These are phyloP conservation scores for Syzygium jambos DNA, from an alignment of 345 rosid genomes.

Conservation along the genomic window DNA sequence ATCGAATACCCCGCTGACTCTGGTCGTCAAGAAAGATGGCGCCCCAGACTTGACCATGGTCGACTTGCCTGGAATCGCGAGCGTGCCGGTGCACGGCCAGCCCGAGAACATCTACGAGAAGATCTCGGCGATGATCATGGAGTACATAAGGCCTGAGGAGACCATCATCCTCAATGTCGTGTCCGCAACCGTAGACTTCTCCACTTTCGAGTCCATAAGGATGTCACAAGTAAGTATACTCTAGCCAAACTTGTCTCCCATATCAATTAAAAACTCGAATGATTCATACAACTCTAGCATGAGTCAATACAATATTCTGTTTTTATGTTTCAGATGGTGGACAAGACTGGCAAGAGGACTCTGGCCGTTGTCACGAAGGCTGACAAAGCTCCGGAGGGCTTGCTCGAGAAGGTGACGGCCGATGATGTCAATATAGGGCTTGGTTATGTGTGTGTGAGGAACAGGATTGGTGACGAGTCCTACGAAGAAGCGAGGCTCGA, in stretches of 20 bases:
- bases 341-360: constrained; percentile 33
- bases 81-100: constrained; percentile 44
- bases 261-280: neutral
- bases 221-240: constrained; percentile 22
- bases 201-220: constrained; percentile 41
- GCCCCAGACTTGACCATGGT: constrained; percentile 51
- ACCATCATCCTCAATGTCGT: constrained; percentile 39
- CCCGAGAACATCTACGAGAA: constrained; percentile 38
- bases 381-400: constrained; percentile 41
- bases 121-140: constrained; percentile 26
- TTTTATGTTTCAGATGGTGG: constrained; percentile 12
- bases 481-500: constrained; percentile 19
- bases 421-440: constrained; percentile 48
- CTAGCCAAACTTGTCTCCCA: neutral
- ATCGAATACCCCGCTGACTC: constrained; percentile 25
- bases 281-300: neutral
- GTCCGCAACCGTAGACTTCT: constrained; percentile 33
- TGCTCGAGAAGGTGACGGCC: constrained; percentile 31
- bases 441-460: constrained; percentile 39
- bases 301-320: neutral
- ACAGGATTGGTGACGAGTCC: constrained; percentile 29
- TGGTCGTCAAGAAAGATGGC: constrained; percentile 32
- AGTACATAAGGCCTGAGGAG: constrained; percentile 30
- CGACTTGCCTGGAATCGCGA: constrained; percentile 50
- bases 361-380: constrained; percentile 46